Percentiles rank a stretch among this genome's conserved stretches.
Conservation (phyloP, 345 rosid species). For the Brassica nigra region DNA sequence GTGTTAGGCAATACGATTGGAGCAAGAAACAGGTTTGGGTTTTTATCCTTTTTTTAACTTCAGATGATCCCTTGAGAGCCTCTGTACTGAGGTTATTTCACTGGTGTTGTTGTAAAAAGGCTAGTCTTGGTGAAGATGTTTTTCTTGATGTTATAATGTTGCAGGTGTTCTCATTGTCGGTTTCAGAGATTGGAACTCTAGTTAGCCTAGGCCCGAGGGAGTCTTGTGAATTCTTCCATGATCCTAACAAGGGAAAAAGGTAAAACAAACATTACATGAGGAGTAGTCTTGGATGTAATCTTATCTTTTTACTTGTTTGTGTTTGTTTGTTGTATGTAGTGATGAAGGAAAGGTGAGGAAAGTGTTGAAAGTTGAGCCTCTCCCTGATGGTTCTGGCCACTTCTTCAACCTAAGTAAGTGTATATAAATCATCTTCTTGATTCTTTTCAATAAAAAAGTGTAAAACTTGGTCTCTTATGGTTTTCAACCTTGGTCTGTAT, state of each 20-base stretch:
- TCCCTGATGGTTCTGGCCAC: constrained; percentile 92
- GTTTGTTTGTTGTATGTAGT: constrained; percentile 45
- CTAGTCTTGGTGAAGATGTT: background rate
- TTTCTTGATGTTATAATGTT: constrained; percentile 14
- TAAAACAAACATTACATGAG: constrained; percentile 24
- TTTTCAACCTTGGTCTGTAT: constrained; percentile 16
- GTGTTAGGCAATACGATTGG: constrained; percentile 87
- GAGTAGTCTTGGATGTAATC: background rate
- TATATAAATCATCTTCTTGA: constrained; percentile 31
- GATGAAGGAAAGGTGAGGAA: constrained; percentile 95
- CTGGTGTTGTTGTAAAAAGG: background rate
- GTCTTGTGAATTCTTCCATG: constrained; percentile 89
- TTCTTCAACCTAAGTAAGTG: constrained; percentile 85
- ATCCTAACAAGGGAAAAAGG: constrained; percentile 86
- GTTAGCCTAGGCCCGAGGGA: constrained; percentile 68
- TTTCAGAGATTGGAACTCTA: constrained; percentile 77
- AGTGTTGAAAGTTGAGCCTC: constrained; percentile 92
- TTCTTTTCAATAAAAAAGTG: background rate
- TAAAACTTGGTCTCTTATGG: constrained; percentile 17
- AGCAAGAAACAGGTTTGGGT: constrained; percentile 79
- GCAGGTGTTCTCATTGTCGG: constrained; percentile 86
- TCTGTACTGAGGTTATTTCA: background rate
- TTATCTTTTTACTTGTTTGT: background rate
- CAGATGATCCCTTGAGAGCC: background rate
- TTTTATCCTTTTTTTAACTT: background rate